Evolutionary conservation across 2,329 filamentous ascomycete species (phyloP), one percentile per base, ranked within the genome.

Genomic region (Mycosphaerella sp.): DNA sequence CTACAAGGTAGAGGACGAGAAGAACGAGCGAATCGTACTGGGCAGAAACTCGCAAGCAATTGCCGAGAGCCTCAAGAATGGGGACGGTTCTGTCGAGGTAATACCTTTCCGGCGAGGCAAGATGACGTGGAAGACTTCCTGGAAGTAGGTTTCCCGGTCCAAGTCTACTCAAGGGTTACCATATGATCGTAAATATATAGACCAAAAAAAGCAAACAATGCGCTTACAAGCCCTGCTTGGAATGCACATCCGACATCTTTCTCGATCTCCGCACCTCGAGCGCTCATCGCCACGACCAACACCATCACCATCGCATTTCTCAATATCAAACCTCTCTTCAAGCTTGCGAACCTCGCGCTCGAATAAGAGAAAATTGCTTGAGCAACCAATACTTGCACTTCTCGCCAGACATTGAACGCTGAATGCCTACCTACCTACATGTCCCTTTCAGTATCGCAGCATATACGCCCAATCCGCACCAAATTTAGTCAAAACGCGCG

Each of bases 21-120:
- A 53, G 60, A 72, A 62, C 39, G 73, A 74, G 62, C 78, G 72
- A 57, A 79, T 87, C 60, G 70, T 79, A 48, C 65, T 86, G 55
- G 77, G 72, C 60, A 80, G 74, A 66, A 74, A 74, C 42, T 73
- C 71, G n/a, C 77, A 76, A 60, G 75, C 70, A 54, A 77, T 86
- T 34, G 68, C 72, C 25, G 73, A 79, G 51, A 72, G 77, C 35
- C 63, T 86, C 49, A 74, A 70, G 62, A 79, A 74, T 21, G 71
- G 76, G 10, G 77, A 76, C 34, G 70, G 72, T 0, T 63, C 62
- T 9, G 69, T 82, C 10, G 79, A 84, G 64, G 79, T 87, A 37
- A 80, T 86, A 56, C 81, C 82, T 8, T 87, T 85, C 65, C 72
- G 81, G 50, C 75, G 78, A 58, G 81, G 81, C 2, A 77, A 84